phyloP scores from a whole-genome alignment of 495 filamentous ascomycete species.

The Acidiella bohemica region DNA sequence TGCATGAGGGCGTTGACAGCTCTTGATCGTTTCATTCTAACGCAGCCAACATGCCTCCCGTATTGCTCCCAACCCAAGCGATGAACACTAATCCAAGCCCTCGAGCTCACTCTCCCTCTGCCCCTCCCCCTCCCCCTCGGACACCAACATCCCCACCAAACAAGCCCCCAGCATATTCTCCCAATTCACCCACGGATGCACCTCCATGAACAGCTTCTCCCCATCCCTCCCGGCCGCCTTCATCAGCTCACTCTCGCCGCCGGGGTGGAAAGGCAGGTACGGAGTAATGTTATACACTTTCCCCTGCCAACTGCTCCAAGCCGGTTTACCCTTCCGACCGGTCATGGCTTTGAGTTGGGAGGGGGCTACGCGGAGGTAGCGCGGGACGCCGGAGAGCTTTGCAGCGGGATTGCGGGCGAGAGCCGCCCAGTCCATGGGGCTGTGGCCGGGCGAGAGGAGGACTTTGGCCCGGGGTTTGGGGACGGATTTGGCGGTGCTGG shows the following conservation, averaged over 20 bases:
- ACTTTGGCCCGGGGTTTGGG: constrained; percentile 40
- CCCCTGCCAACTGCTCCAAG: constrained; percentile 77
- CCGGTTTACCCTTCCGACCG: constrained; percentile 66
- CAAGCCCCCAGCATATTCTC: constrained; percentile 84
- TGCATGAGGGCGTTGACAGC: no score
- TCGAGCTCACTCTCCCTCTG: constrained; percentile 32
- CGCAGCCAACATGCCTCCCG: no score
- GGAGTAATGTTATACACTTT: constrained; percentile 88
- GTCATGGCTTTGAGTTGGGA: constrained; percentile 59
- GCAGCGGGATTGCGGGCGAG: constrained; percentile 41
- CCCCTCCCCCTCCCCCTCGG: no score
- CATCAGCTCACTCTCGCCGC: constrained; percentile 75
- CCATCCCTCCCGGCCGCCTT: constrained; percentile 66
- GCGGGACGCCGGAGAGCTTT: constrained; percentile 46
- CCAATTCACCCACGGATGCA: constrained; percentile 97
- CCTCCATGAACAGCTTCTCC: constrained; percentile 70
- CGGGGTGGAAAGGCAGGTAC: constrained; percentile 83
- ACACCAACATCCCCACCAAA: constrained; percentile 71
- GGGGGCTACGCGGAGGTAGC: constrained; percentile 55
- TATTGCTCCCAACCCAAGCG: no score
- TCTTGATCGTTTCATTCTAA: no score
- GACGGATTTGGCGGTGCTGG: constrained; percentile 13
- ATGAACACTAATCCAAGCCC: constrained; percentile 18
- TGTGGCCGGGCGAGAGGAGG: constrained; percentile 70
- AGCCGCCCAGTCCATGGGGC: constrained; percentile 88